Percentiles rank a stretch among this genome's conserved stretches.
These are phyloP conservation scores for Evansstolkia leycettana DNA, from an alignment of 495 filamentous ascomycete genomes.

Conservation along the genomic window DNA sequence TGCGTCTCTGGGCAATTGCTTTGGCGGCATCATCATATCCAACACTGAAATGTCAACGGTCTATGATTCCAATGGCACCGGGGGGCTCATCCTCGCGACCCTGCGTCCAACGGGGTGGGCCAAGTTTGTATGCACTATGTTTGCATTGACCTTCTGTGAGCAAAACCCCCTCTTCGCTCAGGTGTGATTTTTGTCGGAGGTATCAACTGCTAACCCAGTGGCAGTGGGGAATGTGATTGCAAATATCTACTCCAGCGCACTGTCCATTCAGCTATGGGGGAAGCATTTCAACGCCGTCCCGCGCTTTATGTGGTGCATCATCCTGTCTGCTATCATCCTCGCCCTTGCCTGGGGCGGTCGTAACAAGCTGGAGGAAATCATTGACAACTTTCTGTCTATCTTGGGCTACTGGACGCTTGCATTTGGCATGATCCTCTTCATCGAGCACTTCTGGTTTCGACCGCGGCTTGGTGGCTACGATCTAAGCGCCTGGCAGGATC, in stretches of 20 bases:
- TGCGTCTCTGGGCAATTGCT: too few relatives aligned
- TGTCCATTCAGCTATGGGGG: constrained; percentile 18
- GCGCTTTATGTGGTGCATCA: constrained; percentile 17
- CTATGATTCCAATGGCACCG: too few relatives aligned
- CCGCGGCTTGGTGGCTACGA: constrained; percentile 6
- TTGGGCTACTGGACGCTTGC: constrained; percentile 20
- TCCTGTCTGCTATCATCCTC: constrained; percentile 12
- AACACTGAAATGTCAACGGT: too few relatives aligned
- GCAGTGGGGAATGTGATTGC: constrained; percentile 17
- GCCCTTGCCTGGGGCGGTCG: constrained; percentile 18
- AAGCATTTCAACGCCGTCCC: constrained; percentile 17
- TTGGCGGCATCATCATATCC: too few relatives aligned
- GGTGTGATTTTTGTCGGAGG: too few relatives aligned
- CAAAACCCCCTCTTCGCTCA: neutral
- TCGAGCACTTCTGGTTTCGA: constrained; percentile 8
- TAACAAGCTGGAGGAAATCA: constrained; percentile 12
- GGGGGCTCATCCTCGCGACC: too few relatives aligned
- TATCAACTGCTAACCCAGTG: too few relatives aligned
- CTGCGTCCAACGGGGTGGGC: constrained; percentile 3
- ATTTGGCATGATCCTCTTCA: constrained; percentile 7
- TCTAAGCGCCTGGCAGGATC: constrained; percentile 8
- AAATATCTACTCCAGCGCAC: constrained; percentile 15
- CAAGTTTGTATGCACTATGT: constrained; percentile 4
- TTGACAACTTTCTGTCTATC: constrained; percentile 17
- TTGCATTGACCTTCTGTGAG: constrained; percentile 5